Evolutionary conservation across 768 basidiomycete species (phyloP), one percentile per base, ranked within the genome.

Genomic region (Podaxis carcinomalis): DNA sequence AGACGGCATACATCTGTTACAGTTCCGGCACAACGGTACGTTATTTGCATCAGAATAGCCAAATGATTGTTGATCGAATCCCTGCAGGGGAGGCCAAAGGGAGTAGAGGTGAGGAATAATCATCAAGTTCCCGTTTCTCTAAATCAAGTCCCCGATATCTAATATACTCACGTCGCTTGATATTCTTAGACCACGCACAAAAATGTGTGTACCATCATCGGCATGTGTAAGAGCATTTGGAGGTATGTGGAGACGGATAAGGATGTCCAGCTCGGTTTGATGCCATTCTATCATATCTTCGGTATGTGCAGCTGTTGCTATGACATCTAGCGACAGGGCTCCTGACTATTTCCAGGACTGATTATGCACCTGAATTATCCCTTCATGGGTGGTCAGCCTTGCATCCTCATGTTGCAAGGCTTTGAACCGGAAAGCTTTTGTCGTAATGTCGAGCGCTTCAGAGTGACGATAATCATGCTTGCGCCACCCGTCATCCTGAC

Each of bases 401-500:
- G 75, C 4, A 74, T 84, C 6, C 67, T 86, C 36, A 73, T 83
- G 59, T 72, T 79, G 5, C 78, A 79, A 14, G 62, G 62, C 3
- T 90, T 89, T 67, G 83, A 88, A 55, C 80, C 84, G 0, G 68
- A 68, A 0, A 62, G 65, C 16, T 85, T 85, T 57, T 83, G 86
- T 59, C 66, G 71, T 19, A 74, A 78, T 39, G 79, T 92, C 50
- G 77, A 81, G 58, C 77, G 75, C 37, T 85, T 86, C 73, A 75
- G 73, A 40, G 75, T 81, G 14, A 83, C 84, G 0, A 55, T 73
- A 1, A 50, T 76, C 4, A 68, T 82, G 4, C 71, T 88, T 49
- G 88, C 86, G 0, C 89, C 89, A 0, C 88, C 90, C 0, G 80
- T 91, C 51, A 70, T 89, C 10, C 78, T 92, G 3, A 77, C 78